Evolutionary conservation across 2,329 filamentous ascomycete species (phyloP).

Genomic region (Geosmithia putterillii): DNA sequence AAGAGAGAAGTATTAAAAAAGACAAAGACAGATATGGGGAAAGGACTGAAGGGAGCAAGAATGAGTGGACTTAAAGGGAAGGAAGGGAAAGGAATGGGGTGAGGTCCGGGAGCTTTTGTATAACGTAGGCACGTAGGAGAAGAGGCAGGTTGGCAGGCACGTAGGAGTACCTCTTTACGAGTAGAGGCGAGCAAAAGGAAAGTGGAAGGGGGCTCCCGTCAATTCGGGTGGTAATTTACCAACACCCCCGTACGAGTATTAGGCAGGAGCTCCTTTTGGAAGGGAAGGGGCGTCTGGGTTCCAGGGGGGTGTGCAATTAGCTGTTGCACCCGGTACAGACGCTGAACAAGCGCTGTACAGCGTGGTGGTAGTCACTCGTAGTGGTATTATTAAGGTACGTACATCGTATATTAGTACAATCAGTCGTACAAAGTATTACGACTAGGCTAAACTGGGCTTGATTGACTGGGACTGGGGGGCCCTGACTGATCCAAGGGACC

Average conservation of each 20-base stretch:
- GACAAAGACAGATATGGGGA: constrained; percentile 1
- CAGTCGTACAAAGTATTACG: no score
- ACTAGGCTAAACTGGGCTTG: not conserved
- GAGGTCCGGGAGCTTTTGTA: constrained; percentile 13
- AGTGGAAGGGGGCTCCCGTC: constrained; percentile 4
- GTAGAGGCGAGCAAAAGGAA: constrained; percentile 1
- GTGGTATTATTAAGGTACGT: not conserved
- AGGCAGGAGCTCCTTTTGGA: not conserved
- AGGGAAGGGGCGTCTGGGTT: no score
- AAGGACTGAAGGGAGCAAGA: constrained; percentile 2
- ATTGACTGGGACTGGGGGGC: no score
- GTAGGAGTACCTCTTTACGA: no score
- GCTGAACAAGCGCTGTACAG: no score
- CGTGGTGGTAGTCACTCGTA: no score
- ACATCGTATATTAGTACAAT: no score
- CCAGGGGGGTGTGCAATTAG: not conserved
- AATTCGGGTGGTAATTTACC: constrained; percentile 1
- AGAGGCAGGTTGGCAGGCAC: not conserved
- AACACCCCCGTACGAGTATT: not conserved
- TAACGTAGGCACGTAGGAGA: constrained; percentile 2
- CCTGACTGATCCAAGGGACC: not conserved
- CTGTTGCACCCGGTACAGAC: no score
- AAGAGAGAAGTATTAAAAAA: no score
- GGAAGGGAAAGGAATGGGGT: constrained; percentile 6
- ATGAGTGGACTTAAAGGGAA: constrained; percentile 3